A percentile compares a stretch with the other conserved stretches of the same genome.
Conservation (phyloP, 495 filamentous ascomycete genomes). For the Penicillium herquei region DNA sequence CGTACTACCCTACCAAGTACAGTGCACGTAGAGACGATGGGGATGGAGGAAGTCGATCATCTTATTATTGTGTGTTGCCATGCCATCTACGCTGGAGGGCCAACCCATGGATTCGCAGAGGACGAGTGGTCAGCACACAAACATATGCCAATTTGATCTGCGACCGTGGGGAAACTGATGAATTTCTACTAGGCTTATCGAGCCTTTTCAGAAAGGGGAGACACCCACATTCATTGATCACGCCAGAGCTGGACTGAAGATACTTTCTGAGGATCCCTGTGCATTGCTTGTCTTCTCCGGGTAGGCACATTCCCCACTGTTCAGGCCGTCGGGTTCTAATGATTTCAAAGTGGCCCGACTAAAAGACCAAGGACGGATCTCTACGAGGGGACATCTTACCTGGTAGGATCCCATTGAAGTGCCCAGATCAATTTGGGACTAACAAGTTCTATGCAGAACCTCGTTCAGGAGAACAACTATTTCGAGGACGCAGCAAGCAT, state of each 20-base stretch:
- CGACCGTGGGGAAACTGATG: too few relatives aligned
- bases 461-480: constrained; percentile 42
- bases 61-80: constrained; percentile 81
- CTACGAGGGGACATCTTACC: constrained; percentile 68
- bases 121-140: constrained; percentile 58
- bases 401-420: constrained; percentile 30
- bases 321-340: background rate
- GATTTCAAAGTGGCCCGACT: constrained; percentile 55
- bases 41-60: constrained; percentile 20
- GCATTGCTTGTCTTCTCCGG: constrained; percentile 67
- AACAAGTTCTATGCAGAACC: constrained; percentile 31
- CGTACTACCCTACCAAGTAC: too few relatives aligned
- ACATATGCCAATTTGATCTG: too few relatives aligned
- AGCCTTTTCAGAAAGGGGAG: constrained; percentile 69
- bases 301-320: constrained; percentile 37
- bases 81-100: constrained; percentile 70
- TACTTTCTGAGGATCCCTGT: constrained; percentile 35
- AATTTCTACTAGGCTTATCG: constrained; percentile 46
- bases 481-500: constrained; percentile 18
- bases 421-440: constrained; percentile 1
- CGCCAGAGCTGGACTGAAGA: constrained; percentile 59
- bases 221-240: constrained; percentile 71
- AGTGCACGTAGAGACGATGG: background rate
- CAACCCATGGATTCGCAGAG: constrained; percentile 55
- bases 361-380: constrained; percentile 49